Evolutionary conservation across 1,284 basidiomycete species (phyloP).

Genomic region (Ceratobasidium papillatum): DNA sequence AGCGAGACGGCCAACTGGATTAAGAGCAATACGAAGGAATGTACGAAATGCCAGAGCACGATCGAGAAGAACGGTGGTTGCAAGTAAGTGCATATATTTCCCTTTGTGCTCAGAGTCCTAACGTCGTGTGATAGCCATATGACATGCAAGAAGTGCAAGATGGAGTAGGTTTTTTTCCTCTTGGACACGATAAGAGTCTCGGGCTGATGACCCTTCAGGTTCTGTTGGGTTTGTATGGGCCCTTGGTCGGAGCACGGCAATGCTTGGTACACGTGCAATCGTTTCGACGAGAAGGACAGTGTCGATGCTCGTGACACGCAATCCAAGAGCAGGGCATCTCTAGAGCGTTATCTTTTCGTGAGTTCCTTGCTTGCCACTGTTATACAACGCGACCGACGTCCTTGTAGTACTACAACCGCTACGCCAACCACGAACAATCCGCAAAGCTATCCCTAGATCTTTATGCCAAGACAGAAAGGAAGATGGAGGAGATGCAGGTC

Average conservation of each 20-base stretch:
- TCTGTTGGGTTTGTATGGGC: slow-evolving; percentile 72
- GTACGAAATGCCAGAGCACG: slow-evolving; percentile 91
- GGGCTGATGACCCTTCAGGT: slow-evolving; percentile 88
- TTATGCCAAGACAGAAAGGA: slow-evolving; percentile 96
- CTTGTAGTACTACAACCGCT: slow-evolving; percentile 92
- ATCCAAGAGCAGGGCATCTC: slow-evolving; percentile 83
- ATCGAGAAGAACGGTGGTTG: slow-evolving; percentile 99
- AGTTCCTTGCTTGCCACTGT: slow-evolving; percentile 51
- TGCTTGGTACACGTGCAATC: slow-evolving; percentile 97
- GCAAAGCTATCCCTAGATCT: slow-evolving; percentile 94
- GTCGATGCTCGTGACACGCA: slow-evolving; percentile 90
- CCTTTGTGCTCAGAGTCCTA: not conserved
- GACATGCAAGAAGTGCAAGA: slow-evolving; percentile 99
- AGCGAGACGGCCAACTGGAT: slow-evolving; percentile 99
- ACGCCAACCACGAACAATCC: slow-evolving; percentile 98
- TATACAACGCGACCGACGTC: slow-evolving; percentile 7
- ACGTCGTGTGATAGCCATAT: slow-evolving; percentile 73
- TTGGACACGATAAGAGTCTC: slow-evolving; percentile 15
- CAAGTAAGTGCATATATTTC: slow-evolving; percentile 75
- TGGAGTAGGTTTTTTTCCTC: slow-evolving; percentile 59
- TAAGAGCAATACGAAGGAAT: slow-evolving; percentile 99
- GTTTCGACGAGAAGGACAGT: slow-evolving; percentile 93
- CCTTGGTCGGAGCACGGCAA: slow-evolving; percentile 99
- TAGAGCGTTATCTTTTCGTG: slow-evolving; percentile 97
- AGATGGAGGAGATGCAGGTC: slow-evolving; percentile 99